Conservation (phyloP, 1,284 basidiomycete genomes). For the Apiotrichum gracile region DNA sequence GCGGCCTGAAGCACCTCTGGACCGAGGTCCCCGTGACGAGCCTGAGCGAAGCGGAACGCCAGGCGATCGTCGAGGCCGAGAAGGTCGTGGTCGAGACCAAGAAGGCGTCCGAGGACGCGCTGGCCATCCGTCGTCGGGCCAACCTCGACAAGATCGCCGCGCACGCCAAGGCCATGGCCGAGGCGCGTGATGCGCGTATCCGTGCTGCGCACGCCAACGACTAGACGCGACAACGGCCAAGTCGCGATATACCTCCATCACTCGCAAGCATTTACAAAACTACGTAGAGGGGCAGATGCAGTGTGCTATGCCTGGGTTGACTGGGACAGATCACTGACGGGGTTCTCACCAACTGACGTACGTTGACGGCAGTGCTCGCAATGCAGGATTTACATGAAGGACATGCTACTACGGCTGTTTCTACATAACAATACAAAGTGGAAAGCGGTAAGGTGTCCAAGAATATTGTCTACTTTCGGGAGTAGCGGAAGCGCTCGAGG, state of each 20-base stretch:
- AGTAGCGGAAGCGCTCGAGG: constrained; percentile 16
- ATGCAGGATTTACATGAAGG: neutral
- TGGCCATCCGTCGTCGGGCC: neutral
- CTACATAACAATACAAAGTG: neutral
- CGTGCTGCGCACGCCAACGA: neutral
- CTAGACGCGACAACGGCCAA: neutral
- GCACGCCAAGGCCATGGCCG: neutral
- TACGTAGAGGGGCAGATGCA: constrained; percentile 12
- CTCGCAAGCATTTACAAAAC: constrained; percentile 1
- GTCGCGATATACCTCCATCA: neutral
- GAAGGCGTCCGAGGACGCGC: neutral
- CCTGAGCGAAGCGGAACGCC: neutral
- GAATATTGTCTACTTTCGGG: neutral
- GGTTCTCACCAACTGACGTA: neutral
- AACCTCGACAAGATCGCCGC: neutral
- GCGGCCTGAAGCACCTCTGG: constrained; percentile 19
- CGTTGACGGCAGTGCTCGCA: neutral
- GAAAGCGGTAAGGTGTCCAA: neutral
- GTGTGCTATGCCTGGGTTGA: constrained; percentile 13
- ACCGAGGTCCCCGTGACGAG: constrained; percentile 7
- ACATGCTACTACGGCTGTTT: neutral
- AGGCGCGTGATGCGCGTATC: neutral
- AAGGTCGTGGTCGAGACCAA: neutral
- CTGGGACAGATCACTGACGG: no score
- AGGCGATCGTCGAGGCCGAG: neutral